phyloP scores from a whole-genome alignment of 306 rosid genomes.

The Lablab purpureus region DNA sequence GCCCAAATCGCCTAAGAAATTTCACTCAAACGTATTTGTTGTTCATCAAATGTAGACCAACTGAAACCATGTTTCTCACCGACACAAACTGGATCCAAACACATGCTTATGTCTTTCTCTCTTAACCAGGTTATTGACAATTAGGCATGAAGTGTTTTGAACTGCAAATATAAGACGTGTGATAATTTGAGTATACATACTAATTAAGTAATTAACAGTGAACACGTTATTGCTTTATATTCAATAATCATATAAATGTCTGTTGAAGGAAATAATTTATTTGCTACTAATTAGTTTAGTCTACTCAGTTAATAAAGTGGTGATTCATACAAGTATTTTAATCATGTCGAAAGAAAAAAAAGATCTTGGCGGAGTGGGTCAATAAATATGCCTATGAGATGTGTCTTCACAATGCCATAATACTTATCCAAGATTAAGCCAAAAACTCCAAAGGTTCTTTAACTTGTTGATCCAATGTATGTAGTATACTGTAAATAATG shows the following conservation, averaged over 20 bases:
- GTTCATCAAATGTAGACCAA: not conserved
- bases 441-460: conserved; percentile 54
- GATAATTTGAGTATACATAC: not conserved
- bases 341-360: not conserved
- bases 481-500: conserved; percentile 58
- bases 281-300: not conserved
- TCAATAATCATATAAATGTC: not conserved
- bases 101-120: not conserved
- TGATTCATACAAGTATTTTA: conserved; percentile 1
- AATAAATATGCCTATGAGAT: conserved; percentile 18
- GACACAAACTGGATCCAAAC: not conserved
- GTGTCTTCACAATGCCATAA: conserved; percentile 31
- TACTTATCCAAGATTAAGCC: conserved; percentile 24
- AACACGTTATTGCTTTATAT: not conserved
- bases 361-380: not conserved
- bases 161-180: not conserved
- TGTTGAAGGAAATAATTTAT: not conserved
- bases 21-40: no score
- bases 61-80: not conserved
- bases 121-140: not conserved
- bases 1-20: no score
- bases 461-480: conserved; percentile 57
- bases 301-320: not conserved
- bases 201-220: not conserved
- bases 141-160: not conserved